These are phyloP conservation scores for Balansia obtecta DNA, from an alignment of 2,329 filamentous ascomycete genomes.

Conservation along the genomic window DNA sequence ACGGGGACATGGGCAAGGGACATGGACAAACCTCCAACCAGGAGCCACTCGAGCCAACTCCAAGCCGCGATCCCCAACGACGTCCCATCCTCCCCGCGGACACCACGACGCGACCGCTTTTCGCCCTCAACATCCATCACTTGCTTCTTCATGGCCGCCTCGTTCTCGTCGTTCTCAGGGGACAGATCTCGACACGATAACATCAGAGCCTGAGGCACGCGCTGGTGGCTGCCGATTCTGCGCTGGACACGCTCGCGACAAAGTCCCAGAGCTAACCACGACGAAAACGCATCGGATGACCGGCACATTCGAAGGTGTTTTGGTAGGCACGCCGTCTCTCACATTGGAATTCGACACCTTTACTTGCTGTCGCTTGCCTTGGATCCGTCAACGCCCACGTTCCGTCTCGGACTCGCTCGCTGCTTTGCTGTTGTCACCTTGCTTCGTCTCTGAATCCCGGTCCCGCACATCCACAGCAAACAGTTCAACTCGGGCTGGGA, in stretches of 20 bases:
- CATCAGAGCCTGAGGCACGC: neutral
- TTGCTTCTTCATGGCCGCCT: neutral
- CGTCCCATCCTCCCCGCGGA: conserved; percentile 1
- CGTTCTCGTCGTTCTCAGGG: neutral
- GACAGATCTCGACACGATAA: neutral
- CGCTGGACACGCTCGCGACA: neutral
- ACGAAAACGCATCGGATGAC: neutral
- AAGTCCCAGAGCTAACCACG: neutral
- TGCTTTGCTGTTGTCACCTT: too few species aligned
- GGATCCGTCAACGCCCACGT: too few species aligned
- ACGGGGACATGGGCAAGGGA: conserved; percentile 2
- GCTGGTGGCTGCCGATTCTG: neutral
- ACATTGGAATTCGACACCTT: too few species aligned
- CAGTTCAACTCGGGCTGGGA: neutral
- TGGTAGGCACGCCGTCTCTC: too few species aligned
- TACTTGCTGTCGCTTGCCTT: too few species aligned
- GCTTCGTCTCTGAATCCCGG: neutral
- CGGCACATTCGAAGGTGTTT: neutral
- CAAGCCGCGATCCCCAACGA: conserved; percentile 6
- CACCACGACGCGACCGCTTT: conserved; percentile 1
- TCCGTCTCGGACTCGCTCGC: too few species aligned
- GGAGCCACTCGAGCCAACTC: neutral
- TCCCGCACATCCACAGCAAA: neutral
- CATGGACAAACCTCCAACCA: conserved; percentile 1
- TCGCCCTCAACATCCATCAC: neutral